A percentile compares a stretch with the other conserved stretches of the same genome.
Conservation (phyloP, 768 basidiomycete species). For the Myochromella boudieri region DNA sequence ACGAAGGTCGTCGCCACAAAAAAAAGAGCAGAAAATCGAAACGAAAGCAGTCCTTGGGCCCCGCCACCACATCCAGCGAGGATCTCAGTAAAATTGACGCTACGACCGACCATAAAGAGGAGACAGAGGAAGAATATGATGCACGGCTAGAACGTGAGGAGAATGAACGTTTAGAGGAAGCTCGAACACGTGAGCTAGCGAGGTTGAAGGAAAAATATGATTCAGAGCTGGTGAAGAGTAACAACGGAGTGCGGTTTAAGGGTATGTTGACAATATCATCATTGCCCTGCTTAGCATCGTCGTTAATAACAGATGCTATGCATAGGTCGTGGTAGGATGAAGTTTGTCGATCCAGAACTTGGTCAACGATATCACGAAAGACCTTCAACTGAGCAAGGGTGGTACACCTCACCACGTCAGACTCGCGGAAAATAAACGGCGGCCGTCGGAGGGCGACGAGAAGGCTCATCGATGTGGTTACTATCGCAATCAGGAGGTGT, state of each 20-base stretch:
- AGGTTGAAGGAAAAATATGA: slow-evolving; percentile 40
- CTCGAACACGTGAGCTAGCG: slow-evolving; percentile 48
- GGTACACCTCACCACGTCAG: too few relatives aligned
- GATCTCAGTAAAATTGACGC: slow-evolving; percentile 14
- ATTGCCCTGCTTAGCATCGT: not conserved
- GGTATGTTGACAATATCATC: slow-evolving; percentile 32
- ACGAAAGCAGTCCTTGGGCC: slow-evolving; percentile 10
- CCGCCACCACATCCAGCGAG: slow-evolving; percentile 23
- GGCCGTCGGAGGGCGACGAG: too few relatives aligned
- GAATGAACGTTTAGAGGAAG: slow-evolving; percentile 51
- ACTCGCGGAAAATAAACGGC: too few relatives aligned
- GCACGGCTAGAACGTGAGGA: slow-evolving; percentile 67
- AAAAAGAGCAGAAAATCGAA: slow-evolving; percentile 23
- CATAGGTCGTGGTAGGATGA: slow-evolving; percentile 66
- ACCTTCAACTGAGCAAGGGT: too few relatives aligned
- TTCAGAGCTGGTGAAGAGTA: slow-evolving; percentile 27
- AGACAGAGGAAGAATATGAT: slow-evolving; percentile 77
- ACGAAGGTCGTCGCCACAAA: slow-evolving; percentile 18
- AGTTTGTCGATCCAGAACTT: slow-evolving; percentile 58
- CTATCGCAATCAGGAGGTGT: too few relatives aligned
- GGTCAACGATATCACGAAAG: slow-evolving; percentile 7
- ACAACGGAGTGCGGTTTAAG: slow-evolving; percentile 63
- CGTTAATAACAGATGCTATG: not conserved
- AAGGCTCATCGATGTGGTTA: too few relatives aligned
- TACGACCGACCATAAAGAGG: slow-evolving; percentile 27